These are phyloP conservation scores for Xeromyces bisporus DNA, from an alignment of 495 filamentous ascomycete species.

Conservation along the genomic window DNA sequence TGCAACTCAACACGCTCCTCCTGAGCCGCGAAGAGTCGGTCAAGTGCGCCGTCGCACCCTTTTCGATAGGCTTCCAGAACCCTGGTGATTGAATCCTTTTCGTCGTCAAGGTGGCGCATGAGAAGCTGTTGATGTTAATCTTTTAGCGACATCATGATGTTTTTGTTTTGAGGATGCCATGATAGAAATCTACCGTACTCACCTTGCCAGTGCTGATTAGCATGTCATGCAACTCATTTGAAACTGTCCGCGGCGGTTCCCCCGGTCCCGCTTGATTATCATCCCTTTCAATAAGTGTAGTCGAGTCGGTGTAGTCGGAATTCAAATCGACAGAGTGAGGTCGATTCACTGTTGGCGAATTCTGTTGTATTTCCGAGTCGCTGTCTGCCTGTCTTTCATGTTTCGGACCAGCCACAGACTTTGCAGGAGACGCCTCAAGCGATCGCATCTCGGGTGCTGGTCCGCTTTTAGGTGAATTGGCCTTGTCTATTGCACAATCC, in stretches of 20 bases:
- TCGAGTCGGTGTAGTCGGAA: not conserved
- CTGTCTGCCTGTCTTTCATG: no score
- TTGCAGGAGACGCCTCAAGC: no score
- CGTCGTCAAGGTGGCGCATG: conserved; percentile 14
- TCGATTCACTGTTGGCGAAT: no score
- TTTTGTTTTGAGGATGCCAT: not conserved
- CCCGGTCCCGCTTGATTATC: conserved; percentile 10
- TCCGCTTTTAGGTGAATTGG: no score
- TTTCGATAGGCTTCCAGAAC: conserved; percentile 17
- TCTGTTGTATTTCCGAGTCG: no score
- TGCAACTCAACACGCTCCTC: conserved; percentile 17
- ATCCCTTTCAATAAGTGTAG: not conserved
- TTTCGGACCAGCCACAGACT: no score
- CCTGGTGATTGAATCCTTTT: conserved; percentile 13
- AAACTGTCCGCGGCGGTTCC: conserved; percentile 10
- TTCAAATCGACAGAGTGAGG: not conserved
- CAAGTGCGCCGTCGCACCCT: conserved; percentile 18
- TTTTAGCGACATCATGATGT: conserved; percentile 1
- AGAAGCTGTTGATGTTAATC: conserved; percentile 8
- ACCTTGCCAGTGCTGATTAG: conserved; percentile 14
- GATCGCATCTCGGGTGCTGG: no score
- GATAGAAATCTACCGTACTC: conserved; percentile 1
- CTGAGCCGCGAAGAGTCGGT: conserved; percentile 17
- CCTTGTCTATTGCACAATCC: no score
- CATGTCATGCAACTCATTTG: conserved; percentile 8